Evolutionary conservation across 1,139 yeast species (phyloP), one percentile per base, ranked within the genome.

Genomic region (Hansenula lynferdii): DNA sequence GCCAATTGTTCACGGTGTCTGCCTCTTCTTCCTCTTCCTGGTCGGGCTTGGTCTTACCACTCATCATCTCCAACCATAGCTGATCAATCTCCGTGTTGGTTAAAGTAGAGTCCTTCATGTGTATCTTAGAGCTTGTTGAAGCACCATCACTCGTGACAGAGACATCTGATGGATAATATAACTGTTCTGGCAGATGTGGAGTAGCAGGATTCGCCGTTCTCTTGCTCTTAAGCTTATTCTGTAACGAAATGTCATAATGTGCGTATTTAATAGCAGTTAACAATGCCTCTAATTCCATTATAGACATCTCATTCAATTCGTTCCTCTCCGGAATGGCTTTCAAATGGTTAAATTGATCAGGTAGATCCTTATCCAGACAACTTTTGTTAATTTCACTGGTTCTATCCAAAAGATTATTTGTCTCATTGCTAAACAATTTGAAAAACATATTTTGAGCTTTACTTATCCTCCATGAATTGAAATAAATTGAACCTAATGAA

Each of bases 381-480:
- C 44, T 47, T 27, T 38, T 37, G 30, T 50, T 54, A 27, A 51
- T 36, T 3, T 28, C 34, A 18, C 56, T 49, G 6, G 38, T 32
- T 25, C 36, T 49, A 31, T 56, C 57, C 46, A 52, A 53, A 10
- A 58, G 37, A 41, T 45, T 54, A 24, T 56, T 65, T 34, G 55
- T 59, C n/a, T 58, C 43, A 28, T 49, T 48, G 3, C 47, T 51
- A 16, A 66, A 33, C 9, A 62, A 21, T n/a, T 47, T 51, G 12
- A 58, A 39, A 11, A 66, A 42, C 20, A 53, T 54, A 10, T 47
- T 45, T 18, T 60, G 58, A 1, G 67, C 64, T 42, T 69, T 71
- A 28, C 62, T 53, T 28, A 69, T 51, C 44, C 70, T 62, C 77
- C 81, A 76, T 3, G 80, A 73, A 47, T 70, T 72, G 48, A 71